Base-by-base conservation (phyloP, 129 eudicot genomes). In the Centaurea solstitialis region DNA sequence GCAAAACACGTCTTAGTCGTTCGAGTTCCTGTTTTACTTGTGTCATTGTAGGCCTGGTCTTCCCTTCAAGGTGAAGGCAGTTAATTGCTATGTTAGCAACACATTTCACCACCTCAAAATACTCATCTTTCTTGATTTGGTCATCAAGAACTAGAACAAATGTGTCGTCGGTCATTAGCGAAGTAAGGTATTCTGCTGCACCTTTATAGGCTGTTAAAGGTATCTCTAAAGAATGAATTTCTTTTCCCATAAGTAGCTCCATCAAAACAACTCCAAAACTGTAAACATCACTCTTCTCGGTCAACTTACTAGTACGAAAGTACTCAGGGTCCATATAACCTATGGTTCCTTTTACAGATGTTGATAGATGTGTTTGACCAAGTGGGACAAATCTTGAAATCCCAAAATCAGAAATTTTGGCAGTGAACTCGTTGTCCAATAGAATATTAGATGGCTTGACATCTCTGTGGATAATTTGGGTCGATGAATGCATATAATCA, bases 381-480 rank as follows among this genome's bases (percentile, higher is more conserved):
- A 12, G 53, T 23, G 82, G 86, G 26, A 82, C 82, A 40, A 76
- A 76, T 15, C 33, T 72, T 23, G 86, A 83, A 62, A 83, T 72
- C 40, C 82, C 86, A 15, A 83, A 83, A 64, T 83, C 86, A 77
- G 86, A 77, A 22, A 83, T 78, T 65, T 77, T 83, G 8, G 68
- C 86, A 4, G 71, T 24, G 41, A 50, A 70, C 4, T 70, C 79
- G 3, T 72, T 61, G 37, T 65, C 50, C 70, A 83, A 24, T 50
- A 83, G 41, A 77, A 83, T 83, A 23, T 83, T 83, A 15, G 86
- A 83, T 2, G 86, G 74, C 65, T 83, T 83, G 26, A 83, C 70
- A 7, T 83, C 86, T 26, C 82, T 61, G 62, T 83, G 86, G 47
- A 77, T 77, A 39, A 83, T 83, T 57, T 71, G 78, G 22, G 67